Base-by-base conservation (phyloP, 768 basidiomycete genomes). In the Psilocybe cyanescens region DNA sequence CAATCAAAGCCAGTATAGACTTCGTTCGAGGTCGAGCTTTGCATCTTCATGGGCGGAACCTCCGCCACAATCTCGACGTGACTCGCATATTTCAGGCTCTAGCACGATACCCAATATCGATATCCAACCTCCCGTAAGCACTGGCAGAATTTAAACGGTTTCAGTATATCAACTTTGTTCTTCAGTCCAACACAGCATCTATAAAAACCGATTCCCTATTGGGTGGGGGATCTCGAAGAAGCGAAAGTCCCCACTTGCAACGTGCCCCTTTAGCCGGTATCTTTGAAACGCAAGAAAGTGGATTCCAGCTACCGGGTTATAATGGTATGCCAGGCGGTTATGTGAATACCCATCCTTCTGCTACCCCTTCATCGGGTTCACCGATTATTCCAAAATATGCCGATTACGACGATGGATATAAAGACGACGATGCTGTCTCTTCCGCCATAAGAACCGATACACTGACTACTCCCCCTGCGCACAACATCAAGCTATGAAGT, bases 81-180 rank as follows among this genome's bases (percentile, higher is more conserved):
- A 55, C 52, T 55, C 45, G 33, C 58, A 19, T 46, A 55, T 54
- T 39, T 56, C 54, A 55, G 59, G 41, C 55, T 48, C 61, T n/a
- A 71, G 69, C 45, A 68, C 68, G 33, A 65, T 71, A 16, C 75
- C 73, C 0, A 70, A 69, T 17, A 78, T 79, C 57, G 73, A 59
- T 19, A 66, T 80, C 19, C 72, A 76, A 59, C 74, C 78, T 47
- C 79, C 78, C 14, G 80, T 81, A 67, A 60, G 73, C 70, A 30
- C 46, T 46, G 35, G 39, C 29, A 35, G 29, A 48, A 45, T 41
- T 28, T 52, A 31, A 59, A 19, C 19, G 17, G 16, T 28, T 49
- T 12, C 44, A 45, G 12, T 17, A 33, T 57, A 17, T 17, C 41
- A 31, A 28, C 16, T 11, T 33, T 24, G 46, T 48, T 49, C 30